These are phyloP conservation scores for Microbotryomycetes sp. DNA, from an alignment of 1,284 basidiomycete species.

Conservation along the genomic window DNA sequence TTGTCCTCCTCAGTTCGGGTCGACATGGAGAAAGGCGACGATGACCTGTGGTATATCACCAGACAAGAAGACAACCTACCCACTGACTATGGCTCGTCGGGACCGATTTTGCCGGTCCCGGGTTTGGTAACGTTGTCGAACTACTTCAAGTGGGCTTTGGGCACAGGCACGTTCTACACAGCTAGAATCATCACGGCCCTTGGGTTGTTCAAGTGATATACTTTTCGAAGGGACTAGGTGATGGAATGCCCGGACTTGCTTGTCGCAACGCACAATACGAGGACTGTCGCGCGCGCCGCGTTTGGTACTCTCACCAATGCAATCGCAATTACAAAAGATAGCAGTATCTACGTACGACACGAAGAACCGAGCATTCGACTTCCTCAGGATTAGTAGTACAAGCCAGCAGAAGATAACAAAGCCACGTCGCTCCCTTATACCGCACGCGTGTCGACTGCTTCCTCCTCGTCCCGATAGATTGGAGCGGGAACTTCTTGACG, in stretches of 20 bases:
- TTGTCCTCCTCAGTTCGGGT: conserved; percentile 9
- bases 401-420: no score
- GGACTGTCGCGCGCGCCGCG: no score
- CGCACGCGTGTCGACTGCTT: not conserved
- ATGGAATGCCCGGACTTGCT: no score
- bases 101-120: not conserved
- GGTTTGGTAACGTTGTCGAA: not conserved
- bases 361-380: no score
- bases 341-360: no score
- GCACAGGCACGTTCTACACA: not conserved
- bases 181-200: not conserved
- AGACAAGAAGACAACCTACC: conserved; percentile 29
- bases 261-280: no score
- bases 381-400: no score
- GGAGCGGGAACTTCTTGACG: not conserved
- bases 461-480: conserved; percentile 22
- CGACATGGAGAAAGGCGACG: conserved; percentile 10
- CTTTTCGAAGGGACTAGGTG: no score
- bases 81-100: conserved; percentile 19
- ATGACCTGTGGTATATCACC: conserved; percentile 18
- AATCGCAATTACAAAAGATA: no score
- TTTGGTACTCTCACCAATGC: no score
- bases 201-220: not conserved
- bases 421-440: no score
- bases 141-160: not conserved